Base-by-base conservation (phyloP, 441 rosid species). In the Dalechampia spathulata region DNA sequence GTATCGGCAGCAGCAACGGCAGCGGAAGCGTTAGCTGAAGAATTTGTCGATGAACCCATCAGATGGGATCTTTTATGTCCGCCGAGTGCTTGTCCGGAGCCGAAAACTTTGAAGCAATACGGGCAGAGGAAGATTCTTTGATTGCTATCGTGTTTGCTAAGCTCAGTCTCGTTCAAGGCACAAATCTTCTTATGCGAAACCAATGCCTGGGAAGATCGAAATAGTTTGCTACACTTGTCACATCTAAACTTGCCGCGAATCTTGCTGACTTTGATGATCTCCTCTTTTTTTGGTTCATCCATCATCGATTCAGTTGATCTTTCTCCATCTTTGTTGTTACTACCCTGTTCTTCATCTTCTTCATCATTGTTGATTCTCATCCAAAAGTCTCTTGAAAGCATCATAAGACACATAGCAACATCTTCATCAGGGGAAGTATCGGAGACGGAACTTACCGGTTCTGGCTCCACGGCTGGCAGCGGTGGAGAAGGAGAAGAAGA, bases 331-430 rank as follows among this genome's bases (percentile, higher is more conserved):
- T n/a, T n/a, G n/a, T n/a, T n/a, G n/a, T n/a, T n/a, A n/a, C n/a
- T n/a, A n/a, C n/a, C n/a, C n/a, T n/a, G n/a, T n/a, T n/a, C 61
- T 58, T 65, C 66, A 56, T 45, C 72, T 50, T 20, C 7, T 57
- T 19, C n/a, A 49, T 26, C 73, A 41, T 53, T 61, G 3, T 49
- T 69, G 66, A 21, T 30, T 30, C 34, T 30, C 64, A 63, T 64
- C 77, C 95, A 80, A 52, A 67, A 81, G 65, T 84, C 96, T 52
- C 95, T 80, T 3, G 95, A 86, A n/a, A 92, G 82, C 96, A 88
- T 78, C 85, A 86, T 83, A 36, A 92, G 81, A 63, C 94, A 83
- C 83, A 81, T 68, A 36, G 96, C 98, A 52, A 86, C 79, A 36
- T 81, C 85, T 28, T 88, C 95, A n/a, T 92, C 95, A 0, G 90